These are phyloP conservation scores for Penicillium bovifimosum DNA, from an alignment of 495 filamentous ascomycete genomes.

Conservation along the genomic window DNA sequence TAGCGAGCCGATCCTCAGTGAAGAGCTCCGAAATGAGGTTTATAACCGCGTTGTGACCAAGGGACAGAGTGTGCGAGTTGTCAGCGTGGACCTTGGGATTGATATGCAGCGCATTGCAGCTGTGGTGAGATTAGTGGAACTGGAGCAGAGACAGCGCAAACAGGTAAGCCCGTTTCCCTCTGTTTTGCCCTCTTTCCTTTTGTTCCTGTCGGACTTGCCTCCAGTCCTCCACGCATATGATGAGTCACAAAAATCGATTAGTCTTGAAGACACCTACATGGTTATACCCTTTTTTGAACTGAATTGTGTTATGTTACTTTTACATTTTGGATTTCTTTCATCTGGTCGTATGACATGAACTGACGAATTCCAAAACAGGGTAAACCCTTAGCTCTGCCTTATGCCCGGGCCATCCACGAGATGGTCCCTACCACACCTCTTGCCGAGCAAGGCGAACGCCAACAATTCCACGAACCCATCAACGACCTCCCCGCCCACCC, in stretches of 20 bases:
- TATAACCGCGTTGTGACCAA: constrained; percentile 58
- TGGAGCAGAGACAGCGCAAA: constrained; percentile 72
- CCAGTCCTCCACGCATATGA: constrained; percentile 43
- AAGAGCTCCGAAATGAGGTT: constrained; percentile 68
- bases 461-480: constrained; percentile 68
- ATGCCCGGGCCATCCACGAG: constrained; percentile 64
- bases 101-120: constrained; percentile 86
- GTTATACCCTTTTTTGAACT: constrained; percentile 55
- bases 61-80: constrained; percentile 65
- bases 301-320: constrained; percentile 19
- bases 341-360: constrained; percentile 1
- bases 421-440: constrained; percentile 69
- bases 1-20: constrained; percentile 70
- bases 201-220: constrained; percentile 1
- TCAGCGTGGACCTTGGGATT: constrained; percentile 71
- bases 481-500: constrained; percentile 86
- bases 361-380: constrained; percentile 47
- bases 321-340: neutral
- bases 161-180: constrained; percentile 53
- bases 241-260: constrained; percentile 84
- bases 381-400: constrained; percentile 70
- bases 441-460: constrained; percentile 17
- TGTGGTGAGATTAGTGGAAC: constrained; percentile 77
- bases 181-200: constrained; percentile 3
- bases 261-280: constrained; percentile 92